Conservation (phyloP, 1,139 yeast genomes). For the Debaryomyces psychrophilus region DNA sequence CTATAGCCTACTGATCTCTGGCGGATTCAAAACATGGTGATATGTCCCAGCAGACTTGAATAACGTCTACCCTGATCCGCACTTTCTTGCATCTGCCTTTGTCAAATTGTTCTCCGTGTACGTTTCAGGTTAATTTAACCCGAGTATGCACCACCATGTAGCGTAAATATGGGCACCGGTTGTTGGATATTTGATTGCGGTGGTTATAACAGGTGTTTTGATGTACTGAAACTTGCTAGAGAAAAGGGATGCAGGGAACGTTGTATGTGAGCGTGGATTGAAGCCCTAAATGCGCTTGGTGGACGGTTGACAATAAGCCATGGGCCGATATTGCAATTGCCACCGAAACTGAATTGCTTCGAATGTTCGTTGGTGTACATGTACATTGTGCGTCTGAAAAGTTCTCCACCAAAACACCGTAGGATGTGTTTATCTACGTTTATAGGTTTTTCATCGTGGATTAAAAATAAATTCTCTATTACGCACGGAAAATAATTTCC, state of each 20-base stretch:
- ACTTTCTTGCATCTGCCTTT: too few relatives aligned
- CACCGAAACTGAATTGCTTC: background rate
- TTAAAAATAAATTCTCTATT: slow-evolving; percentile 6
- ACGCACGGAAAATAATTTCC: slow-evolving; percentile 8
- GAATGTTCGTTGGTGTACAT: background rate
- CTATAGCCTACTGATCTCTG: too few relatives aligned
- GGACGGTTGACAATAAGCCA: background rate
- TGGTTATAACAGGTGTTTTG: background rate
- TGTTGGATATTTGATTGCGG: background rate
- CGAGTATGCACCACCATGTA: too few relatives aligned
- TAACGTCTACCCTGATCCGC: too few relatives aligned
- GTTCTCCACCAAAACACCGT: background rate
- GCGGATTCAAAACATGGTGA: too few relatives aligned
- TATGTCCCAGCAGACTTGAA: too few relatives aligned
- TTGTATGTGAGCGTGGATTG: background rate
- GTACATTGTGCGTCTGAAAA: background rate
- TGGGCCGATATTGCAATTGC: background rate
- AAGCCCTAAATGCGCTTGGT: background rate
- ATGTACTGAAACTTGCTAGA: background rate
- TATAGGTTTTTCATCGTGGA: background rate
- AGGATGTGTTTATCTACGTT: background rate
- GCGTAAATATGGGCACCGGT: background rate
- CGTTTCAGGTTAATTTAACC: too few relatives aligned
- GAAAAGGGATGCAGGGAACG: background rate
- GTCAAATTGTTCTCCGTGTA: too few relatives aligned